Percentiles rank a stretch among this genome's conserved stretches.
Evolutionary conservation across 2,329 filamentous ascomycete genomes (phyloP).

Genomic region (Elsinoe ampelina): DNA sequence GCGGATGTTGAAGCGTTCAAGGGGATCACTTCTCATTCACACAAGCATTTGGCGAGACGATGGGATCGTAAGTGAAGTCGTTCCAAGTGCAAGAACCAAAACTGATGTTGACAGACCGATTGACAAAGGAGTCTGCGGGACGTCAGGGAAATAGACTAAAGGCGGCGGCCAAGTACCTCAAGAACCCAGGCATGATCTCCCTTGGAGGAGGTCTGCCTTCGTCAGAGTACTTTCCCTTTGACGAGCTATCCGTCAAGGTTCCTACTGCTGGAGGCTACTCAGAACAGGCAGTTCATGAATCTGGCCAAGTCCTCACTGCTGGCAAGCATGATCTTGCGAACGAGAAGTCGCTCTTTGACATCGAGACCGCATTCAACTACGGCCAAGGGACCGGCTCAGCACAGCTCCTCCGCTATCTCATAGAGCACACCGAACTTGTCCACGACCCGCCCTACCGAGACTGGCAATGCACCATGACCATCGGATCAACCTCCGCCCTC

Average conservation of each 20-base stretch:
- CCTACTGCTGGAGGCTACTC: slow-evolving; percentile 61
- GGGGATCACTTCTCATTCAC: slow-evolving; percentile 46
- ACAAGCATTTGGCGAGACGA: slow-evolving; percentile 67
- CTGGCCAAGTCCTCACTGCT: slow-evolving; percentile 53
- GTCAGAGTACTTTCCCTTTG: slow-evolving; percentile 85
- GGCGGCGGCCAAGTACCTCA: slow-evolving; percentile 67
- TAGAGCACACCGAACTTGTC: slow-evolving; percentile 90
- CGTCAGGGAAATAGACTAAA: slow-evolving; percentile 58
- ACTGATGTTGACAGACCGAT: slow-evolving; percentile 27
- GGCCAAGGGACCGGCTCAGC: slow-evolving; percentile 77
- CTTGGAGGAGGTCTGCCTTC: slow-evolving; percentile 87
- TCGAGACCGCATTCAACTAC: slow-evolving; percentile 87
- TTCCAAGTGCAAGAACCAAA: background rate
- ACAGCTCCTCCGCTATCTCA: slow-evolving; percentile 81
- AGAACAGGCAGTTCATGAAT: slow-evolving; percentile 54
- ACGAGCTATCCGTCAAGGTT: slow-evolving; percentile 64
- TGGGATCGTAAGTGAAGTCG: slow-evolving; percentile 66
- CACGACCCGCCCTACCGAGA: slow-evolving; percentile 80
- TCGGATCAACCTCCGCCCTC: slow-evolving; percentile 77
- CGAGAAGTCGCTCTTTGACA: slow-evolving; percentile 57
- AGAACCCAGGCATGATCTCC: slow-evolving; percentile 76
- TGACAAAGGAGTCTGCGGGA: slow-evolving; percentile 46
- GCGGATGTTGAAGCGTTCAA: slow-evolving; percentile 80
- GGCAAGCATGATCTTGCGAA: slow-evolving; percentile 76
- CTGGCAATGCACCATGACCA: slow-evolving; percentile 75